A percentile compares a stretch with the other conserved stretches of the same genome.
Conservation (phyloP, 2,329 filamentous ascomycete genomes). For the Fusarium temperatum region DNA sequence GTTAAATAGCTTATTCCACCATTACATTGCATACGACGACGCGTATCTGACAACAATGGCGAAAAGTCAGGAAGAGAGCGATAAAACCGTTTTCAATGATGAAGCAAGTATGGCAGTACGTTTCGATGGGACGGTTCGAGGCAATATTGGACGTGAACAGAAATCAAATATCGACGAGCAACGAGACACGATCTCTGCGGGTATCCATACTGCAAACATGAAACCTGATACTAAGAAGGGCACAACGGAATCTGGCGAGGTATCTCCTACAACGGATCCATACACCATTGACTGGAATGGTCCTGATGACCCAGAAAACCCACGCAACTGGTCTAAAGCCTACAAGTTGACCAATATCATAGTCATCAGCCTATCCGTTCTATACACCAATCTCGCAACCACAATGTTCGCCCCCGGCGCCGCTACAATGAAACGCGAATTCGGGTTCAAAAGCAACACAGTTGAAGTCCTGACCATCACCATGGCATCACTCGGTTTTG, state of each 20-base stretch:
- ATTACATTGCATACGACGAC: background rate
- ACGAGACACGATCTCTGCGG: background rate
- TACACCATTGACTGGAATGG: background rate
- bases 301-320: rapidly evolving
- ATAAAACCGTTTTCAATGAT: too few species aligned
- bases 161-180: background rate
- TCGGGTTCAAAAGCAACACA: background rate
- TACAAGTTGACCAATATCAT: background rate
- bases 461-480: background rate
- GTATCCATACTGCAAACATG: background rate
- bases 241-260: rapidly evolving
- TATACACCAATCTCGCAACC: background rate
- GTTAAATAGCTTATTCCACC: rapidly evolving
- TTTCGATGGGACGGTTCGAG: too few species aligned
- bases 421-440: background rate
- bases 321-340: background rate
- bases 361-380: background rate
- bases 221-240: rapidly evolving
- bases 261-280: too few species aligned
- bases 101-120: too few species aligned
- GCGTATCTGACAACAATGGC: too few species aligned
- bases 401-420: background rate
- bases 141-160: too few species aligned
- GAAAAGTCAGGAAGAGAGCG: rapidly evolving
- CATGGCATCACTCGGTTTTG: background rate